Evolutionary conservation across 345 rosid species (phyloP), one percentile per base, ranked within the genome.

Genomic region (Citrus glauca): DNA sequence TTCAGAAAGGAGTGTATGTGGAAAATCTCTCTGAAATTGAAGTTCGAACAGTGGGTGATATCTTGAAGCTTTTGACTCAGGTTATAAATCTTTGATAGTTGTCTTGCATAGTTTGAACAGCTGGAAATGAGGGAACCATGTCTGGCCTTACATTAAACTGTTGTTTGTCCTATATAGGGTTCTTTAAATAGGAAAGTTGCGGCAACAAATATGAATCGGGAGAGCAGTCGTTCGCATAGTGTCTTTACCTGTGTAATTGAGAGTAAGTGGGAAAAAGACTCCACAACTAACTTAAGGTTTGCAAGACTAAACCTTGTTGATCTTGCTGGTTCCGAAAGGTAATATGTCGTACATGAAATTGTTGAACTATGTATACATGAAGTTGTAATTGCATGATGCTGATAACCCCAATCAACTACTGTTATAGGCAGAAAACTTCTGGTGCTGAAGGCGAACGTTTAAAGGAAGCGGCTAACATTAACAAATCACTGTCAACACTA

Each of bases 401-500:
- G 11, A 71, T 55, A 25, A 24, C 77, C 59, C 30, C 72, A 66
- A 55, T 70, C 38, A 75, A 82, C 56, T 67, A 70, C 76, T 70
- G 56, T 76, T 75, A 80, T 79, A 95, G 99, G 91, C 98, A 93
- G 82, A 95, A 95, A 85, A 90, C 90, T 79, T 95, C 99, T 70
- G 99, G 99, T 72, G 98, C 98, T 79, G 99, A 95, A 79, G 99
- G 99, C 68, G 98, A 95, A 64, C 98, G 99, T 69, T 79, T 95
- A 63, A 95, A 94, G 80, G 99, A 95, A 92, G 99, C 99, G 72
- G 98, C 98, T 78, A 95, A 80, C 77, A 95, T 95, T 83, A 95
- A 95, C 85, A 95, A 94, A 87, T 94, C 99, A 70, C 77, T 95
- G 75, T 95, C 99, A 70, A 93, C 99, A 48, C 87, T 95, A 66